These are phyloP conservation scores for Entonaema liquescens DNA, from an alignment of 495 filamentous ascomycete genomes.

Conservation along the genomic window DNA sequence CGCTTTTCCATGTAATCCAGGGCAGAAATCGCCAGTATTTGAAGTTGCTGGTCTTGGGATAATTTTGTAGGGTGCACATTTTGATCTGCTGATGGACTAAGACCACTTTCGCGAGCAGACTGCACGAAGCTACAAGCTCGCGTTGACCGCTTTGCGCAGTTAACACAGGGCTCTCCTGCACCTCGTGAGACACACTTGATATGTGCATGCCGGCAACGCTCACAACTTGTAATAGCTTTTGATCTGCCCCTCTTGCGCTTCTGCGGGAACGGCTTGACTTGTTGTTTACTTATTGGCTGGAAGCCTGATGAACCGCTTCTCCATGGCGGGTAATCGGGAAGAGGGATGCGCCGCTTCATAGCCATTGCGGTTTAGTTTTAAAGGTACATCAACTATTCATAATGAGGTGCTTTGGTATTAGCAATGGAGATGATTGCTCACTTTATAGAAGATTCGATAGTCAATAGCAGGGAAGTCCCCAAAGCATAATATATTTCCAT, in stretches of 20 bases:
- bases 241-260: conserved; percentile 25
- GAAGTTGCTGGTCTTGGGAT: not conserved
- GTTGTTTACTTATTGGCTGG: not conserved
- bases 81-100: not conserved
- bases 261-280: not conserved
- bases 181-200: conserved; percentile 31
- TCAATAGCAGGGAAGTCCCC: not conserved
- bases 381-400: not conserved
- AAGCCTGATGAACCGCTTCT: not conserved
- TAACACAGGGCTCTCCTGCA: conserved; percentile 24
- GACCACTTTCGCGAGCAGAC: not conserved
- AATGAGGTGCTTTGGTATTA: not conserved
- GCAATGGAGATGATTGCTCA: not conserved
- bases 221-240: conserved; percentile 36
- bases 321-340: conserved; percentile 8
- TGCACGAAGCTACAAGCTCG: conserved; percentile 25
- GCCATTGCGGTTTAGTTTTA: not conserved
- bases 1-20: conserved; percentile 12
- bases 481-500: not conserved
- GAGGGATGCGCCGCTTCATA: conserved; percentile 15
- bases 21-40: conserved; percentile 14
- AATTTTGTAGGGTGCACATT: not conserved
- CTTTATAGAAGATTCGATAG: not conserved
- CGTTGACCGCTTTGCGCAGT: conserved; percentile 29
- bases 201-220: conserved; percentile 33